A percentile compares a stretch with the other conserved stretches of the same genome.
phyloP scores from a whole-genome alignment of 2,329 filamentous ascomycete genomes.

The Elsinoe perseae region DNA sequence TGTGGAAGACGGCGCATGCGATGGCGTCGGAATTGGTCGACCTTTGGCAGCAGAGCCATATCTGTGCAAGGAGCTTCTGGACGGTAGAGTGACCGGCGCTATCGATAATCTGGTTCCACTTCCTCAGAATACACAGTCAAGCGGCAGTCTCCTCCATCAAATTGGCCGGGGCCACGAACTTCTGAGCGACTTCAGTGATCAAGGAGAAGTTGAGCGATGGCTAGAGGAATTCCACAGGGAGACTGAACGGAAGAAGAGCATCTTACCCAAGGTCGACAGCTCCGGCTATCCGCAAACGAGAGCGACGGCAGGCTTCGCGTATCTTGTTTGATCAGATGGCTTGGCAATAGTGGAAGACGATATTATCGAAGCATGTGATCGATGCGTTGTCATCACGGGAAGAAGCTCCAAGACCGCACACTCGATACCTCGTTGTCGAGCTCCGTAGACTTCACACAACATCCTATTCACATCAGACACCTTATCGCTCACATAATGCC shows the following conservation, averaged over 20 bases:
- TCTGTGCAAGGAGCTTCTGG: constrained; percentile 26
- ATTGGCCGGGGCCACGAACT: constrained; percentile 23
- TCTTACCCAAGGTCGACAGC: constrained; percentile 26
- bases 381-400: no score
- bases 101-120: constrained; percentile 27
- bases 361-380: no score
- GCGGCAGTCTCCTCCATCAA: constrained; percentile 27
- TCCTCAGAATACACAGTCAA: constrained; percentile 27
- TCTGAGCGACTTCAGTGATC: constrained; percentile 28
- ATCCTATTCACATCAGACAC: not conserved
- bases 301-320: constrained; percentile 25
- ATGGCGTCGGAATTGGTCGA: constrained; percentile 27
- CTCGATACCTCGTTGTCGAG: no score
- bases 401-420: no score
- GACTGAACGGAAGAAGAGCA: constrained; percentile 24
- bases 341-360: no score
- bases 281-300: constrained; percentile 24
- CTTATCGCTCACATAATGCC: no score
- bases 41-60: constrained; percentile 27
- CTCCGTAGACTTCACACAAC: no score
- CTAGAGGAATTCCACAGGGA: constrained; percentile 25
- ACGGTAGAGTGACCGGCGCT: constrained; percentile 24
- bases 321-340: no score
- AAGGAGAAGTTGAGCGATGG: constrained; percentile 27
- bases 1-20: constrained; percentile 21